Base-by-base conservation (phyloP, 805 yeast genomes). In the Zygoascus ofunaensis region DNA sequence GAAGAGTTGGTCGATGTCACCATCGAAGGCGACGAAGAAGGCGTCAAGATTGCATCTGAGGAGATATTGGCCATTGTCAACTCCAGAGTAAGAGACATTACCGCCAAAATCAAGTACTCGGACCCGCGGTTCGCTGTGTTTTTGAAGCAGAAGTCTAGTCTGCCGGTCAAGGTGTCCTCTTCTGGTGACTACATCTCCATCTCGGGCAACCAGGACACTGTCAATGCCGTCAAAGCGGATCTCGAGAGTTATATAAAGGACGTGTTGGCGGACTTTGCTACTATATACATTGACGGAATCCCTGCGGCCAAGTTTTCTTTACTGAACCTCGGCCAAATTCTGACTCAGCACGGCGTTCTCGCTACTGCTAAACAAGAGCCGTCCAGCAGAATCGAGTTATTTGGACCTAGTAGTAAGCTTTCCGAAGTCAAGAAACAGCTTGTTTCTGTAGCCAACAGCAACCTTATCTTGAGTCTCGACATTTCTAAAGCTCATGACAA, bases 401-500 rank as follows among this genome's bases (percentile, higher is more conserved):
- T 92, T 54, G 79, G 78, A 43, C 68, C 71, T n/a, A 53, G 63
- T 14, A 57, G 61, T 12, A 71, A 76, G 44, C 73, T 89, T 41
- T 55, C 70, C 10, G 65, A 67, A 15, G 97, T 97, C 17, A 69
- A 81, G 49, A 69, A 69, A 23, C 66, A 64, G 47, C 85, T 90
- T 14, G 74, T 79, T 61, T 60, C 70, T 40, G 69, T 77, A 35
- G 75, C 92, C 28, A 68, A 78, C 39, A 71, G 75, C 44, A 77
- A 72, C 58, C 68, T 72, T 45, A 76, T 80, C 34, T 87, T 80
- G 51, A 65, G 77, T 30, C 71, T 92, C 57, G 95, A 87, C 56
- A 80, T 92, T 62, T 79, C 94, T 8, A 81, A 76, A 63, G 95
- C 97, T 24, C 97, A 92, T 61, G 84, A 87, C 56, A 85, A 83